Percentiles rank a stretch among this genome's conserved stretches.
Evolutionary conservation across 2,329 filamentous ascomycete genomes (phyloP).

Genomic region (Geosmithia morbida): DNA sequence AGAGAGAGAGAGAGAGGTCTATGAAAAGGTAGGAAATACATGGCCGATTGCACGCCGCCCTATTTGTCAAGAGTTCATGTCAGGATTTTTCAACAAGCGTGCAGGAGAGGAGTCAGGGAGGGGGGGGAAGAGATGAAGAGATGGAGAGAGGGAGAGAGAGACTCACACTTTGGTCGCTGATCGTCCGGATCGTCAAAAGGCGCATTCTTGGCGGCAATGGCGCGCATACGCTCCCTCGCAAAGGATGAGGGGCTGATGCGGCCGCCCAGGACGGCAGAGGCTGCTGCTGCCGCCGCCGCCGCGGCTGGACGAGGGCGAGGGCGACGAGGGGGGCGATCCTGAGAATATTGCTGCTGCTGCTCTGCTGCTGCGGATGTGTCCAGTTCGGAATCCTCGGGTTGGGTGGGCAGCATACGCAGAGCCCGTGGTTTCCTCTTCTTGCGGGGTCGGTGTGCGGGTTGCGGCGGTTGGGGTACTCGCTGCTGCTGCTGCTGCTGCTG

Average conservation of each 20-base stretch:
- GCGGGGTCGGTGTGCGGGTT: slow-evolving; percentile 5
- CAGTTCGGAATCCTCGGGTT: slow-evolving; percentile 18
- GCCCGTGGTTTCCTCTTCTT: slow-evolving; percentile 12
- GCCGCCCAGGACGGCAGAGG: slow-evolving; percentile 10
- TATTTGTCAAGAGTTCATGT: slow-evolving; percentile 10
- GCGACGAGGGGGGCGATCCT: no score
- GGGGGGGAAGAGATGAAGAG: neutral
- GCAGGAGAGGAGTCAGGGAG: neutral
- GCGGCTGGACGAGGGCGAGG: neutral
- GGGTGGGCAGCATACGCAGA: slow-evolving; percentile 19
- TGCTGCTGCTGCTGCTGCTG: no score
- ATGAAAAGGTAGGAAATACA: slow-evolving; percentile 25
- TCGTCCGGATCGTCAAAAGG: slow-evolving; percentile 27
- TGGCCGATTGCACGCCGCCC: slow-evolving; percentile 27
- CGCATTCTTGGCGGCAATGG: slow-evolving; percentile 25
- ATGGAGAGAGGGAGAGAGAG: neutral
- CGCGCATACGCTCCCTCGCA: slow-evolving; percentile 26
- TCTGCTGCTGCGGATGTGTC: slow-evolving; percentile 2
- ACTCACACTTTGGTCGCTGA: slow-evolving; percentile 23
- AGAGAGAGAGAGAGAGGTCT: neutral
- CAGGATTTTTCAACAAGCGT: neutral
- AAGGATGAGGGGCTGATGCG: slow-evolving; percentile 27
- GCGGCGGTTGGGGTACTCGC: slow-evolving; percentile 1
- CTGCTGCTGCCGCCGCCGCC: slow-evolving; percentile 1
- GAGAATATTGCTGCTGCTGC: no score